Evolutionary conservation across 148 eudicot species (phyloP).

Genomic region (Camellia lanceoleosa): DNA sequence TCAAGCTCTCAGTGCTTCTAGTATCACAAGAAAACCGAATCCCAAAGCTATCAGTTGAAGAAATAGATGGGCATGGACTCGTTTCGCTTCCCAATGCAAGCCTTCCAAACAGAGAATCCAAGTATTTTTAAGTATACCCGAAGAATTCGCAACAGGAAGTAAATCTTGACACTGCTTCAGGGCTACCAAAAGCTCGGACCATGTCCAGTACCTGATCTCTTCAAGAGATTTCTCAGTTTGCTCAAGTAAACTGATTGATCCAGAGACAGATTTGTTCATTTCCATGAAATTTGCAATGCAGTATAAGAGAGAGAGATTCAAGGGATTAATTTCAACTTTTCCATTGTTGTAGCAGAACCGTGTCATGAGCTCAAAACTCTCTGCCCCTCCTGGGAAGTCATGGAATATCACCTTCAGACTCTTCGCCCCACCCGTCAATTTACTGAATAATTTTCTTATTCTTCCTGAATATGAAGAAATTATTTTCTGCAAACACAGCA

Average conservation of each 20-base stretch:
- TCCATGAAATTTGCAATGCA: constrained; percentile 55
- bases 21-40: constrained; percentile 58
- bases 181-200: constrained; percentile 62
- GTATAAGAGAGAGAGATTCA: constrained; percentile 31
- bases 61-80: constrained; percentile 55
- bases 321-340: constrained; percentile 34
- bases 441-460: constrained; percentile 46
- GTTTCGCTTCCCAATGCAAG: constrained; percentile 47
- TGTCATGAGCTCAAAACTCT: constrained; percentile 56
- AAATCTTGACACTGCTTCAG: constrained; percentile 49
- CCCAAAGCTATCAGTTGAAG: constrained; percentile 62
- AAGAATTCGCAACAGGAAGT: constrained; percentile 18
- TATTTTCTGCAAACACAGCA: constrained; percentile 39
- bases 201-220: constrained; percentile 51
- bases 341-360: constrained; percentile 76
- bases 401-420: constrained; percentile 61
- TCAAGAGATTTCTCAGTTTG: constrained; percentile 46
- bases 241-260: constrained; percentile 41
- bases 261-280: constrained; percentile 41
- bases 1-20: constrained; percentile 66
- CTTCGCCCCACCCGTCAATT: constrained; percentile 23
- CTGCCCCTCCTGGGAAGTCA: constrained; percentile 74
- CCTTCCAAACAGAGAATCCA: constrained; percentile 52
- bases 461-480: constrained; percentile 52
- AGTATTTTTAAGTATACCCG: constrained; percentile 39